Base-by-base conservation (phyloP, 768 basidiomycete genomes). In the Termitomyces sp. region DNA sequence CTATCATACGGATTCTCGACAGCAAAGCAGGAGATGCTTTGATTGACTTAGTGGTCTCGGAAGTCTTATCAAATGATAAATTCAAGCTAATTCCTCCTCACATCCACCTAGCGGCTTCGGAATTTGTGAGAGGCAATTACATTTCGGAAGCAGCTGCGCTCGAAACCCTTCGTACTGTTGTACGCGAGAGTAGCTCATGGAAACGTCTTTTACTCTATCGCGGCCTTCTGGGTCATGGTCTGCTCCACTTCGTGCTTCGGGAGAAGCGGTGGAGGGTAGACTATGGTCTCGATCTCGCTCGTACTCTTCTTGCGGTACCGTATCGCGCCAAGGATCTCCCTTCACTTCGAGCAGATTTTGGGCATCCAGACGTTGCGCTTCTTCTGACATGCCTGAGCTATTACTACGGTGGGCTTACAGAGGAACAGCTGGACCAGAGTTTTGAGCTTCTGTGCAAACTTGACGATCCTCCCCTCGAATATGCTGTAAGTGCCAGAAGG, bases 241-340 rank as follows among this genome's bases (percentile, higher is more conserved):
- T 83, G 9, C 66, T 83, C 1, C 38, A 65, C 2, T 74, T 75
- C 47, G 65, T 66, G 0, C 63, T 83, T 0, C 65, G 62, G 27
- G 68, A 73, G 17, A 71, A 69, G 45, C 73, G 79, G 11, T 83
- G 80, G 79, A 63, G 81, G 31, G 82, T 83, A 0, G 76, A 83
- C 44, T 83, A 79, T 59, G 82, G 82, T 2, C 72, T 81, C 5
- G 76, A 77, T 46, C 62, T 61, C 2, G 58, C 43, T 6, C 73
- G 82, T 4, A 73, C 79, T 1, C 65, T 77, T 59, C 71, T 82
- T 1, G 80, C 81, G 1, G 80, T 83, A 0, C 82, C 82, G 0
- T 83, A 79, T 54, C 69, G 75, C 17, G 82, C 81, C 0, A 83
- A 81, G 59, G 82, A 83, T 47, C 67, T 75, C 6, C 81, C 82